phyloP scores from a whole-genome alignment of 2,329 filamentous ascomycete genomes.

The Madurella mycetomatis region DNA sequence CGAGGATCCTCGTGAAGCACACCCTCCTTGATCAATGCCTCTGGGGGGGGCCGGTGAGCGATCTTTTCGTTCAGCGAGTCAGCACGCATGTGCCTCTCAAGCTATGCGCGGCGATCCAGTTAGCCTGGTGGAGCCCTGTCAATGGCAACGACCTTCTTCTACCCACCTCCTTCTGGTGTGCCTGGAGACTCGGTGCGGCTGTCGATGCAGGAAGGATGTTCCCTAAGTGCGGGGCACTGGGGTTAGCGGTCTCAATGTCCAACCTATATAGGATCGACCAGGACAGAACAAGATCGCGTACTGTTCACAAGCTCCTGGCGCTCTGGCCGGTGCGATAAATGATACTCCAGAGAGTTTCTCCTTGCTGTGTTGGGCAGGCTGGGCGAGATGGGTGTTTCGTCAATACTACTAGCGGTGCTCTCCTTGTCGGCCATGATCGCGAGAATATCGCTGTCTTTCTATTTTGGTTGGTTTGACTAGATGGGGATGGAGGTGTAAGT shows the following conservation, averaged over 20 bases:
- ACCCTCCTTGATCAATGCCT: conserved; percentile 72
- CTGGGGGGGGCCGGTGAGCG: conserved; percentile 68
- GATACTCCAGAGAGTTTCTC: conserved; percentile 68
- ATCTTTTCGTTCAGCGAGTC: conserved; percentile 87
- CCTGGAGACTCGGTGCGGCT: conserved; percentile 73
- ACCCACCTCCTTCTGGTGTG: conserved; percentile 67
- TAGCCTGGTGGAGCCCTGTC: background rate
- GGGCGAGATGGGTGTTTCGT: conserved; percentile 56
- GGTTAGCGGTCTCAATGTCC: too few species aligned
- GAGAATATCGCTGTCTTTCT: background rate
- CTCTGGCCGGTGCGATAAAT: conserved; percentile 68
- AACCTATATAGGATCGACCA: too few species aligned
- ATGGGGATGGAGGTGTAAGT: background rate
- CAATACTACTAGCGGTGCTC: conserved; percentile 34
- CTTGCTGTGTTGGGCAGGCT: conserved; percentile 45
- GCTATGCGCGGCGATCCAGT: conserved; percentile 33
- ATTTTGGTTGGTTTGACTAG: background rate
- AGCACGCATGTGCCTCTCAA: conserved; percentile 82
- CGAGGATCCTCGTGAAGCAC: conserved; percentile 68
- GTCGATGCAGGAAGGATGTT: conserved; percentile 81
- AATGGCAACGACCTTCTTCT: background rate
- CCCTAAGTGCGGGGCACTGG: conserved; percentile 42
- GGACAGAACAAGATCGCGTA: conserved; percentile 37
- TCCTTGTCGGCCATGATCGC: conserved; percentile 18
- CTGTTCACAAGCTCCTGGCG: conserved; percentile 75